These are phyloP conservation scores for Hyphodiscus hymeniophilus DNA, from an alignment of 495 filamentous ascomycete genomes.

Conservation along the genomic window DNA sequence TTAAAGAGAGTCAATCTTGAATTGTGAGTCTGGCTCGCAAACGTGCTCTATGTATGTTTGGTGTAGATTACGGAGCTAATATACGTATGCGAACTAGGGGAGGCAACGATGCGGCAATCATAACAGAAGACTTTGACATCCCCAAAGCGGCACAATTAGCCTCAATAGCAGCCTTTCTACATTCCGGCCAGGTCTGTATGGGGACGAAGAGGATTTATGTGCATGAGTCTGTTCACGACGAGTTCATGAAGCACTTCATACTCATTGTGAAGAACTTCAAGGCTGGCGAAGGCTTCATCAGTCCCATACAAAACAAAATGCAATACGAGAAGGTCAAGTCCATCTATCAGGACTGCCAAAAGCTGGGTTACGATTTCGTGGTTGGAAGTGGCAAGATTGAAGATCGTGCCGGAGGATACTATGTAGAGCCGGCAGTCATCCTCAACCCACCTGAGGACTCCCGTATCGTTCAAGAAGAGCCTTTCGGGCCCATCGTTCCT, in stretches of 20 bases:
- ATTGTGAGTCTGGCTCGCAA: no score
- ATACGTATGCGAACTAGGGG: no score
- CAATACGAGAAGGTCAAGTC: slow-evolving; percentile 37
- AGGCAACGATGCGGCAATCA: slow-evolving; percentile 51
- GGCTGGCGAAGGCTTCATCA: slow-evolving; percentile 23
- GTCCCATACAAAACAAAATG: slow-evolving; percentile 47
- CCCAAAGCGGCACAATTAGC: neutral
- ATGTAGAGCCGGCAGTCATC: slow-evolving; percentile 41
- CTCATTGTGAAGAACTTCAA: slow-evolving; percentile 36
- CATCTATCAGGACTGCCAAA: slow-evolving; percentile 34
- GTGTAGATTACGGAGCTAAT: no score
- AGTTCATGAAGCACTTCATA: slow-evolving; percentile 39
- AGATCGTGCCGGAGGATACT: slow-evolving; percentile 29
- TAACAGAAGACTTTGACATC: slow-evolving; percentile 44
- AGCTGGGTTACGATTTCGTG: slow-evolving; percentile 32
- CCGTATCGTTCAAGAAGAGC: slow-evolving; percentile 39
- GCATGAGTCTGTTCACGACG: slow-evolving; percentile 46
- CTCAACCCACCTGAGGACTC: slow-evolving; percentile 49
- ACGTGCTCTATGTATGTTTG: no score
- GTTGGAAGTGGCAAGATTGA: slow-evolving; percentile 30
- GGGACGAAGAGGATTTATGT: slow-evolving; percentile 52
- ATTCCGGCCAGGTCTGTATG: slow-evolving; percentile 49
- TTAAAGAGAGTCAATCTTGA: slow-evolving; percentile 51
- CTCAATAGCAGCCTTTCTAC: slow-evolving; percentile 40
- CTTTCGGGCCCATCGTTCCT: slow-evolving; percentile 41